These are phyloP conservation scores for Fragaria nilgerrensis DNA, from an alignment of 306 rosid genomes.

Conservation along the genomic window DNA sequence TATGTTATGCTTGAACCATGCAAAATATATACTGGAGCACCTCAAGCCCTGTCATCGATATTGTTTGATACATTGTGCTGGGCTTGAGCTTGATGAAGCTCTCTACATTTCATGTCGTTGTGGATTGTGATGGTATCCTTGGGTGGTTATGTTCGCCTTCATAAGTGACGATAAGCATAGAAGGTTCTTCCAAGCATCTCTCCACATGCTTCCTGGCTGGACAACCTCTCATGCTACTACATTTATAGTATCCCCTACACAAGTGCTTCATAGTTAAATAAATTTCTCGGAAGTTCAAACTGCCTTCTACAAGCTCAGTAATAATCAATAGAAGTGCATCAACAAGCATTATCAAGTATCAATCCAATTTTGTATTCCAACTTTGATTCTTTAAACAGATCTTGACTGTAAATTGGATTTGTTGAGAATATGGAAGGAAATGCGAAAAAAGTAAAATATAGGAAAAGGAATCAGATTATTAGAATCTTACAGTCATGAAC, in stretches of 20 bases:
- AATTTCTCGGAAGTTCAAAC: neutral
- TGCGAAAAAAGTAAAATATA: neutral
- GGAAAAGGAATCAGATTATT: conserved; percentile 2
- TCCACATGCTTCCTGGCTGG: conserved; percentile 99
- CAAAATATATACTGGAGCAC: conserved; percentile 69
- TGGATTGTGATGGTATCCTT: conserved; percentile 66
- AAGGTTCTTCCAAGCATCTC: conserved; percentile 90
- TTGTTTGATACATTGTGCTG: conserved; percentile 19
- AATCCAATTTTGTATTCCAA: neutral
- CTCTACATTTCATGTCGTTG: conserved; percentile 59
- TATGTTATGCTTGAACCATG: conserved; percentile 46
- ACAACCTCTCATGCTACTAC: conserved; percentile 99
- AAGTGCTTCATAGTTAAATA: conserved; percentile 15
- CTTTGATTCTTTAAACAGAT: conserved; percentile 3
- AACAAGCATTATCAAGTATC: neutral
- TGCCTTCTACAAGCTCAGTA: neutral
- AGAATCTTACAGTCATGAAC: conserved; percentile 7
- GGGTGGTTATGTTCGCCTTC: conserved; percentile 99
- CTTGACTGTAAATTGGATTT: conserved; percentile 6
- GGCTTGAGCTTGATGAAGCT: conserved; percentile 38
- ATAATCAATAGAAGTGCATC: neutral
- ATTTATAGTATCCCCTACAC: conserved; percentile 96
- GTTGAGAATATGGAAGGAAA: neutral
- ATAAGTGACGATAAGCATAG: conserved; percentile 92
- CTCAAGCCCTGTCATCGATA: conserved; percentile 43